Conservation (phyloP, 2,329 filamentous ascomycete genomes). For the Amylocarpus encephaloides region DNA sequence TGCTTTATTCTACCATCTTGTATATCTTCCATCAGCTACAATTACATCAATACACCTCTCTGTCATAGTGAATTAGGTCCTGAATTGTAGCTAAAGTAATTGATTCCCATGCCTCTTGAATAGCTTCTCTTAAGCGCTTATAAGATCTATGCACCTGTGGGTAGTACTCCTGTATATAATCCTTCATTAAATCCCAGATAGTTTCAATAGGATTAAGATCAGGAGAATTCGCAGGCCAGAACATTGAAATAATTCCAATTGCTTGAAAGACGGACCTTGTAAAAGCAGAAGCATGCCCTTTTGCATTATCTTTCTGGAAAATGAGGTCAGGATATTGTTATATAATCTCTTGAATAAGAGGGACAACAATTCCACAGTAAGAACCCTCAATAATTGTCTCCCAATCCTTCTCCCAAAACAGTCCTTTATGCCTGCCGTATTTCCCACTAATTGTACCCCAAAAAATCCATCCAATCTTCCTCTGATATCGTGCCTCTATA, state of each 20-base stretch:
- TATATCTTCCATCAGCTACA: too few relatives aligned
- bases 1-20: too few relatives aligned
- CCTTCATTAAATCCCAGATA: constrained; percentile 18
- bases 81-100: too few relatives aligned
- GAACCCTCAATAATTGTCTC: constrained; percentile 12
- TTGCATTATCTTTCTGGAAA: constrained; percentile 15
- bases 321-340: constrained; percentile 7
- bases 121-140: constrained; percentile 7
- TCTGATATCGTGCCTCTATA: constrained; percentile 8
- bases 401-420: too few relatives aligned
- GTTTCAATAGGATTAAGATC: constrained; percentile 19
- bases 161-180: constrained; percentile 17
- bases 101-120: constrained; percentile 17
- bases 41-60: too few relatives aligned
- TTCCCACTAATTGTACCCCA: constrained; percentile 9
- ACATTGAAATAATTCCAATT: constrained; percentile 8
- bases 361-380: constrained; percentile 12
- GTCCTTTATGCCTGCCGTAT: constrained; percentile 5
- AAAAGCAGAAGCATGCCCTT: constrained; percentile 6
- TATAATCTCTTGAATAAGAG: constrained; percentile 9
- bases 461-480: constrained; percentile 19
- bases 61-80: too few relatives aligned
- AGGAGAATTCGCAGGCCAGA: constrained; percentile 13
- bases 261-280: constrained; percentile 9
- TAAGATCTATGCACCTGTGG: constrained; percentile 13